A percentile compares a stretch with the other conserved stretches of the same genome.
Conservation (phyloP, 2,329 filamentous ascomycete genomes). For the Nothomitra cinnamomea region DNA sequence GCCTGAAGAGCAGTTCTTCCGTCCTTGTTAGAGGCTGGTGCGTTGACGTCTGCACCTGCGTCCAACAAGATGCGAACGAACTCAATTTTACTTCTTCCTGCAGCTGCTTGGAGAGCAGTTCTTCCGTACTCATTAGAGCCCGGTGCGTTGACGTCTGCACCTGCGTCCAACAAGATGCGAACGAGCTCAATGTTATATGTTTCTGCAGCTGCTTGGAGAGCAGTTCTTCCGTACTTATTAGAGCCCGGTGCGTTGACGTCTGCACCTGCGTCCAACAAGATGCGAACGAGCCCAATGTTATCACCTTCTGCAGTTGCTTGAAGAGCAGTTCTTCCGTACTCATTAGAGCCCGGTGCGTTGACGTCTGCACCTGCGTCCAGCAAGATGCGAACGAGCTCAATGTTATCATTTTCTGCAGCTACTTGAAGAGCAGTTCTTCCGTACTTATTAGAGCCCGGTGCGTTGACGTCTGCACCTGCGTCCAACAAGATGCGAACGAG, state of each 20-base stretch:
- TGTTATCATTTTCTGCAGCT: conserved; percentile 9
- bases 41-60: conserved; percentile 12
- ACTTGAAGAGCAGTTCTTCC: conserved; percentile 6
- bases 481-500: conserved; percentile 3
- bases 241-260: conserved; percentile 10
- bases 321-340: conserved; percentile 12
- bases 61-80: conserved; percentile 10
- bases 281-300: conserved; percentile 10
- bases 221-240: conserved; percentile 7
- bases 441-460: too few relatives aligned
- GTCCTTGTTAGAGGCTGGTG: neutral
- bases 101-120: conserved; percentile 15
- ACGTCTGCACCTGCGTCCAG: conserved; percentile 12
- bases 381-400: conserved; percentile 8
- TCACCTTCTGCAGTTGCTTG: conserved; percentile 12
- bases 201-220: conserved; percentile 11
- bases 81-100: conserved; percentile 3
- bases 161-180: conserved; percentile 10
- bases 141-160: conserved; percentile 11
- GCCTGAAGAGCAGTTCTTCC: conserved; percentile 14
- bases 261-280: conserved; percentile 12
- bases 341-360: conserved; percentile 10
- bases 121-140: too few relatives aligned
- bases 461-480: conserved; percentile 23
- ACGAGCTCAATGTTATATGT: conserved; percentile 4